Percentiles rank a stretch among this genome's conserved stretches.
These are phyloP conservation scores for Cordyceps cateniannulata DNA, from an alignment of 2,329 filamentous ascomycete genomes.

Conservation along the genomic window DNA sequence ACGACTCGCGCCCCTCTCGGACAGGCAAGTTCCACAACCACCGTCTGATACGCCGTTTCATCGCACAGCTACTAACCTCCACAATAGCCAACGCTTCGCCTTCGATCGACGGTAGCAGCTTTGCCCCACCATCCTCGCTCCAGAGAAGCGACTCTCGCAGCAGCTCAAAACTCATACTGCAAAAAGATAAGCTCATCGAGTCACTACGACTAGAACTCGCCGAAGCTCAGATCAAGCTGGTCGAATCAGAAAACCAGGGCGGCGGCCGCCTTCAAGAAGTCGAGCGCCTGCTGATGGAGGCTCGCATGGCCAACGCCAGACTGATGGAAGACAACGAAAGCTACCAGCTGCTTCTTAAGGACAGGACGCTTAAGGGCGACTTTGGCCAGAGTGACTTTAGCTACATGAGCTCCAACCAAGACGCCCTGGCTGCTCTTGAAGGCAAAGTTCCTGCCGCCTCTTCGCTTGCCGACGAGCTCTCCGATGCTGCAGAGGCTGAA, in stretches of 20 bases:
- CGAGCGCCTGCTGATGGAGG: slow-evolving; percentile 84
- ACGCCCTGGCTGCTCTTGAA: slow-evolving; percentile 58
- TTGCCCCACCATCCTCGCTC: slow-evolving; percentile 78
- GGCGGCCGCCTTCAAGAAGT: slow-evolving; percentile 82
- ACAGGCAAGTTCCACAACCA: slow-evolving; percentile 7
- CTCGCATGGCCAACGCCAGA: slow-evolving; percentile 89
- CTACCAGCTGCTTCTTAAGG: slow-evolving; percentile 88
- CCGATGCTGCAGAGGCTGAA: slow-evolving; percentile 57
- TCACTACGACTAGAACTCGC: slow-evolving; percentile 85
- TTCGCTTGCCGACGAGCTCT: slow-evolving; percentile 83
- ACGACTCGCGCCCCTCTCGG: slow-evolving; percentile 31
- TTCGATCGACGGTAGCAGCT: slow-evolving; percentile 67
- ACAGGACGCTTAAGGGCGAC: slow-evolving; percentile 93
- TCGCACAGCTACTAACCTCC: neutral
- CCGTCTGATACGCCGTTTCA: neutral
- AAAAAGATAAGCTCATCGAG: slow-evolving; percentile 96
- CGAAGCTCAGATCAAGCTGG: slow-evolving; percentile 89
- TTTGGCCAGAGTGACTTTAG: slow-evolving; percentile 79
- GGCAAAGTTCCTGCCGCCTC: slow-evolving; percentile 43
- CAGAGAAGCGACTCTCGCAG: slow-evolving; percentile 84
- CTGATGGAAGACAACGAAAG: slow-evolving; percentile 99
- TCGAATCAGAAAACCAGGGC: slow-evolving; percentile 89
- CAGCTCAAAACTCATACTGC: slow-evolving; percentile 81
- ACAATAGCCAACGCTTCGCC: slow-evolving; percentile 51
- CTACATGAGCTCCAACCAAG: slow-evolving; percentile 59